phyloP scores from a whole-genome alignment of 495 filamentous ascomycete genomes.

The Lentithecium fluviatile region DNA sequence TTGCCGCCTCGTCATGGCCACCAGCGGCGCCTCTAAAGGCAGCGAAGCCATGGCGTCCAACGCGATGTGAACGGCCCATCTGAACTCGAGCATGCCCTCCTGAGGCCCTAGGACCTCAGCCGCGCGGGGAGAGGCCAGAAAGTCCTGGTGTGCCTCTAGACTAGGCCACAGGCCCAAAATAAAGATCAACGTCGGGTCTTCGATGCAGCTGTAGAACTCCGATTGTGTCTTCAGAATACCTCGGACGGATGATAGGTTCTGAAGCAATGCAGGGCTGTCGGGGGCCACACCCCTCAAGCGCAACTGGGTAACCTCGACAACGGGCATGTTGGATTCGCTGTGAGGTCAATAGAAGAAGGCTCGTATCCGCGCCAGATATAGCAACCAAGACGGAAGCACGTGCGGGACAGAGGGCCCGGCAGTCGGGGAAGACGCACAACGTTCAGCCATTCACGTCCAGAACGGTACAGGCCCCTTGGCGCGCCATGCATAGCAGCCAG shows the following conservation, averaged over 20 bases:
- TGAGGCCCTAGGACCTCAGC: conserved; percentile 28
- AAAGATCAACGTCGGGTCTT: conserved; percentile 29
- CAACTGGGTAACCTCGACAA: conserved; percentile 27
- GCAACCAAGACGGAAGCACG: conserved; percentile 25
- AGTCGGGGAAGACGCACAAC: conserved; percentile 7
- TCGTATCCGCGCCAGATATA: conserved; percentile 33
- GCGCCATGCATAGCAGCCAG: conserved; percentile 11
- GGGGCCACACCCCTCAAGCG: conserved; percentile 21
- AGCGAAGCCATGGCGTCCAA: conserved; percentile 28
- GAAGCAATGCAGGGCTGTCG: conserved; percentile 16
- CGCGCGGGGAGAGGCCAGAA: conserved; percentile 24
- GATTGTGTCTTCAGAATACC: conserved; percentile 24
- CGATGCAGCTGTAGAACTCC: conserved; percentile 30
- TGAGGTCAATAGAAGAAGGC: conserved; percentile 7
- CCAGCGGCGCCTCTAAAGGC: conserved; percentile 29
- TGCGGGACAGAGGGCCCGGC: conserved; percentile 15
- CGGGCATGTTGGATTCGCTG: conserved; percentile 24
- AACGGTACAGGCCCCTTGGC: conserved; percentile 8
- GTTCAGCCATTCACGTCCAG: conserved; percentile 9
- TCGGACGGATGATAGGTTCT: conserved; percentile 30
- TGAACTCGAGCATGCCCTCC: conserved; percentile 25
- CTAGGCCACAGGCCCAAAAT: conserved; percentile 34
- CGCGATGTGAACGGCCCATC: conserved; percentile 27
- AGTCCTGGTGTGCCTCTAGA: conserved; percentile 26
- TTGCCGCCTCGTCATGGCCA: conserved; percentile 24